Conservation (phyloP, 2,329 filamentous ascomycete genomes). For the Cercospora zeae-maydis region DNA sequence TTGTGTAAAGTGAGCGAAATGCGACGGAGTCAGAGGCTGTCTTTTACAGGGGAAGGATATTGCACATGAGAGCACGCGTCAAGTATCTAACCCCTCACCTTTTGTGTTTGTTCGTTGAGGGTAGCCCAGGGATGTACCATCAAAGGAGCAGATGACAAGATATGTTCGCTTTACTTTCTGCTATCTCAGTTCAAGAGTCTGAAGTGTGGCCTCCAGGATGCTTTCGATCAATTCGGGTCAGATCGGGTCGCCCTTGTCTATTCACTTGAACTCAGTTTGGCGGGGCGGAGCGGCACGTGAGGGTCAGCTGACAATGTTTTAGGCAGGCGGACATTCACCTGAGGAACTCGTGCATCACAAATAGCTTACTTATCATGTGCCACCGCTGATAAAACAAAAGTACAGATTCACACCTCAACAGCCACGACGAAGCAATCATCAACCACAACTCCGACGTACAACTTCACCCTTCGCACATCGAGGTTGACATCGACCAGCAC, state of each 20-base stretch:
- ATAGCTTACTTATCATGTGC: not conserved
- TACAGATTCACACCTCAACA: not conserved
- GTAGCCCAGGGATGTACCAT: slow-evolving; percentile 2
- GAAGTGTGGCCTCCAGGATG: not conserved
- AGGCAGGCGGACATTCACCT: not conserved
- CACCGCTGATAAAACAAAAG: not conserved
- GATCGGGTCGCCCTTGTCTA: not conserved
- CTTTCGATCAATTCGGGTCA: not conserved
- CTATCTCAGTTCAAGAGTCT: not conserved
- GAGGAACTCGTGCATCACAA: not conserved
- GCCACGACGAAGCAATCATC: not conserved
- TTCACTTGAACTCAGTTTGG: not conserved
- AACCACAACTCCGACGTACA: not conserved
- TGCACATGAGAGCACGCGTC: not conserved
- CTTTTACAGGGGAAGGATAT: slow-evolving; percentile 1
- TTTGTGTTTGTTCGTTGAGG: not conserved
- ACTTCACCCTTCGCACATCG: not conserved
- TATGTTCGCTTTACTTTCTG: not conserved
- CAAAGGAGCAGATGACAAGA: not conserved
- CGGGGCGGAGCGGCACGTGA: not conserved
- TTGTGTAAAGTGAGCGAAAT: slow-evolving; percentile 25
- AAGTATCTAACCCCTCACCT: not conserved
- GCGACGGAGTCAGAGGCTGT: slow-evolving; percentile 9
- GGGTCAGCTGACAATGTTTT: not conserved
- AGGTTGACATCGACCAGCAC: not conserved